phyloP scores from a whole-genome alignment of 352 stramenopile species.

The Phytophthora chlamydospora region DNA sequence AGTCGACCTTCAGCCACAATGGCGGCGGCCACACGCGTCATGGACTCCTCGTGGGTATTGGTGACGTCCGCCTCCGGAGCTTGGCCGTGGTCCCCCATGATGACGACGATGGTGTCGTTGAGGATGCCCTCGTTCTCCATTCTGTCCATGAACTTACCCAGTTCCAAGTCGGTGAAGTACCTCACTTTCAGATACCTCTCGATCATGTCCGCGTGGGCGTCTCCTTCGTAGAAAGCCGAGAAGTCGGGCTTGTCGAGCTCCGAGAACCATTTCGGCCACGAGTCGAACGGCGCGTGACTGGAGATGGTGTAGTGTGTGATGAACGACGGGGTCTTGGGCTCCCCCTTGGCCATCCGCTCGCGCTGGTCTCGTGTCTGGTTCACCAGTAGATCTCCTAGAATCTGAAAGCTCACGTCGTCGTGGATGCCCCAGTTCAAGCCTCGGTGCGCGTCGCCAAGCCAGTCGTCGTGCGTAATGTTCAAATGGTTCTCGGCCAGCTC shows the following conservation, averaged over 20 bases:
- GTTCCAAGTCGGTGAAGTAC: conserved; percentile 51
- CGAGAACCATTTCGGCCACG: conserved; percentile 47
- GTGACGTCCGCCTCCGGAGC: conserved; percentile 45
- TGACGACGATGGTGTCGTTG: conserved; percentile 61
- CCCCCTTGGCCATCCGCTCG: conserved; percentile 18
- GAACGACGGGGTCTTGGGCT: conserved; percentile 52
- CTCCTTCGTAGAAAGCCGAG: conserved; percentile 35
- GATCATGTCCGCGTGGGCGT: conserved; percentile 29
- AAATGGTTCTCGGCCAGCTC: conserved; percentile 36
- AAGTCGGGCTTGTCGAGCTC: conserved; percentile 44
- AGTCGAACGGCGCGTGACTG: conserved; percentile 53
- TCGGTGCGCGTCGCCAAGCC: conserved; percentile 24
- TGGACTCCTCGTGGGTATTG: conserved; percentile 41
- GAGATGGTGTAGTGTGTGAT: conserved; percentile 68
- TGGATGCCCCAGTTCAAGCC: conserved; percentile 52
- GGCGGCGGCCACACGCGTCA: conserved; percentile 36
- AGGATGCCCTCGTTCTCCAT: conserved; percentile 48
- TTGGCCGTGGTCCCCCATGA: conserved; percentile 60
- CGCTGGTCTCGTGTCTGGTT: conserved; percentile 49
- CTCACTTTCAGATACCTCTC: conserved; percentile 47
- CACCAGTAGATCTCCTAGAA: conserved; percentile 51
- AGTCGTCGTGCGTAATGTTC: conserved; percentile 40
- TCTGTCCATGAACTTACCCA: conserved; percentile 60
- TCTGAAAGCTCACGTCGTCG: conserved; percentile 52
- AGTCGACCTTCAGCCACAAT: conserved; percentile 46